Base-by-base conservation (phyloP, 2,329 filamentous ascomycete species). In the Lasiodiplodia hormozganensis region DNA sequence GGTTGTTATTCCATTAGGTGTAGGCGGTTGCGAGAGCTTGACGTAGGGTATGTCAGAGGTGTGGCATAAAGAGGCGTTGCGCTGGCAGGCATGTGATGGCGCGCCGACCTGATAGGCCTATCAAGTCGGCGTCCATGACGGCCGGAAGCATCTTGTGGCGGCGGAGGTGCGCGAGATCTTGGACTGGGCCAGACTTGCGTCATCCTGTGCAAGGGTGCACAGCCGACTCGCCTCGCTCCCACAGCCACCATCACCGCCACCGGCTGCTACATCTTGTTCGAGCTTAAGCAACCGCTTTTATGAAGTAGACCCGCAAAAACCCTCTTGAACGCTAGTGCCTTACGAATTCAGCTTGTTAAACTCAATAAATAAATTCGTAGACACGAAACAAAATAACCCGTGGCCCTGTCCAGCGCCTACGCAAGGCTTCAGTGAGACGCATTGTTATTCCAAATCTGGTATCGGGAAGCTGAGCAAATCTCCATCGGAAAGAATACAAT, bases 51-150 rank as follows among this genome's bases (percentile, higher is more conserved):
- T 28, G 36, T 8, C 3, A 40, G 21, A 60, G 36, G 57, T 47
- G 40, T 36, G 21, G 11, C 23, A 47, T 52, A 47, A 23, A 67
- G 5, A 25, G 18, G 51, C 38, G 23, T 8, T 11, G 23, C 25
- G 36, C 36, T 62, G 54, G 36, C 58, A 62, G 58, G 58, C 53
- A 51, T 67, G 65, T 67, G 65, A 67, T 36, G n/a, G 28, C 10
- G n/a, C 28, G 28, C 28, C 28, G 28, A 28, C 28, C 28, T 28
- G 28, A 28, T 28, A 28, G 14, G 65, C 62, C 62, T 65, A 65
- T 65, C 62, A 65, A 40, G 47, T 28, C 5, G 49, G 47, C 21
- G 65, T 16, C 40, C 65, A 60, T 67, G 65, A 67, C 65, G 65
- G 62, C 18, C 28, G 56, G 47, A 16, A 21, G 65, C 52, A 51